Evolutionary conservation across 1,284 basidiomycete species (phyloP).

Genomic region (Xanthoconium separans): DNA sequence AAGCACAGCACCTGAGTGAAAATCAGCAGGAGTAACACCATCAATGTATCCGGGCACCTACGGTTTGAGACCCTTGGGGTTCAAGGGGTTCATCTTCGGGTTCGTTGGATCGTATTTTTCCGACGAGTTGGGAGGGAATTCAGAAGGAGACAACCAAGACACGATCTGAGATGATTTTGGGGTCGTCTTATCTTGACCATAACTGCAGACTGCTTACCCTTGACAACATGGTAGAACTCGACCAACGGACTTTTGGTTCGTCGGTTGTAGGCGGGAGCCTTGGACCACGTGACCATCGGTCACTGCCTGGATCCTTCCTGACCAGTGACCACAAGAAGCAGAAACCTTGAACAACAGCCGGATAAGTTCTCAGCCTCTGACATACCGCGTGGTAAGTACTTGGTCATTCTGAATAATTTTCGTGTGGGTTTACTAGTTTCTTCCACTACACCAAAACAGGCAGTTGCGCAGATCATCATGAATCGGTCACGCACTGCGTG

Average conservation of each 20-base stretch:
- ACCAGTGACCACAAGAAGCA: no score
- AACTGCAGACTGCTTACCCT: conserved; percentile 11
- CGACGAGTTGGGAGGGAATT: conserved; percentile 28
- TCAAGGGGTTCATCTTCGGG: conserved; percentile 78
- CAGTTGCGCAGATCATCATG: no score
- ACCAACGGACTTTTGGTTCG: no score
- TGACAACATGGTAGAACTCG: conserved; percentile 21
- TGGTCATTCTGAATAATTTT: no score
- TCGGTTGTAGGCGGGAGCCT: no score
- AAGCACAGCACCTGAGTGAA: conserved; percentile 82
- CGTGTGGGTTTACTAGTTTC: no score
- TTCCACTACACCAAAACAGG: no score
- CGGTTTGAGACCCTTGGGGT: conserved; percentile 91
- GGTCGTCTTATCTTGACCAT: conserved; percentile 11
- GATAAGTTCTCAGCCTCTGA: no score
- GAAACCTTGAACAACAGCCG: no score
- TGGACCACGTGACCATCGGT: no score
- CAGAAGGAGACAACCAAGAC: conserved; percentile 42
- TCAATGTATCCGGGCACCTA: conserved; percentile 41
- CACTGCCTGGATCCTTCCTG: no score
- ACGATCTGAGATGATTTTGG: conserved; percentile 30
- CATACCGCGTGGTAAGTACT: neutral
- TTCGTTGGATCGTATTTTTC: conserved; percentile 62
- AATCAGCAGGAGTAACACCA: neutral
- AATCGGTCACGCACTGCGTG: no score